Conservation (phyloP, 306 rosid species). For the Gastrolobium villosum region DNA sequence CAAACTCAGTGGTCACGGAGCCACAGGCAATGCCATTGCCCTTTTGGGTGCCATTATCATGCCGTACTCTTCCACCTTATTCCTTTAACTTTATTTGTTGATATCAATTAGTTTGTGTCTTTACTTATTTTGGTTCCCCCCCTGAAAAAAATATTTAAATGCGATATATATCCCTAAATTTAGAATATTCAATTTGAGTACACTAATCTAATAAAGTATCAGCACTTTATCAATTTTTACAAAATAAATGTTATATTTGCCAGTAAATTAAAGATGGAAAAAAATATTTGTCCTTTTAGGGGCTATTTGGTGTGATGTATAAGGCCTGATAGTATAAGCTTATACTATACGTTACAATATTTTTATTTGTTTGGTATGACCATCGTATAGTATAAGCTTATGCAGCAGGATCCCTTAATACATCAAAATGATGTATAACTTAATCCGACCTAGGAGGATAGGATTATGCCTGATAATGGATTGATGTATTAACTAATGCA, state of each 20-base stretch:
- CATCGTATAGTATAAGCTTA: too few species aligned
- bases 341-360: too few species aligned
- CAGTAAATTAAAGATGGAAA: not conserved
- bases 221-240: not conserved
- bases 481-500: too few species aligned
- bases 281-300: too few species aligned
- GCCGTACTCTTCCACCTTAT: constrained; percentile 67
- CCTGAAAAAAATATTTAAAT: not conserved
- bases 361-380: too few species aligned
- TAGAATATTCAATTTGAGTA: not conserved
- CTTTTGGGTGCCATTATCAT: constrained; percentile 91
- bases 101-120: not conserved
- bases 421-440: too few species aligned
- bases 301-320: too few species aligned
- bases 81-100: not conserved
- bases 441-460: too few species aligned
- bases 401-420: too few species aligned
- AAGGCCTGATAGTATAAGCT: too few species aligned
- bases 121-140: not conserved
- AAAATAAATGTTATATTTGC: not conserved
- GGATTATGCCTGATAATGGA: too few species aligned
- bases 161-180: not conserved
- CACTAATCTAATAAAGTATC: not conserved
- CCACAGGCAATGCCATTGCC: constrained; percentile 87
- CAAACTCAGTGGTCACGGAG: constrained; percentile 67